Conservation (phyloP, 805 yeast genomes). For the Sugiyamaella qingdaonensis region DNA sequence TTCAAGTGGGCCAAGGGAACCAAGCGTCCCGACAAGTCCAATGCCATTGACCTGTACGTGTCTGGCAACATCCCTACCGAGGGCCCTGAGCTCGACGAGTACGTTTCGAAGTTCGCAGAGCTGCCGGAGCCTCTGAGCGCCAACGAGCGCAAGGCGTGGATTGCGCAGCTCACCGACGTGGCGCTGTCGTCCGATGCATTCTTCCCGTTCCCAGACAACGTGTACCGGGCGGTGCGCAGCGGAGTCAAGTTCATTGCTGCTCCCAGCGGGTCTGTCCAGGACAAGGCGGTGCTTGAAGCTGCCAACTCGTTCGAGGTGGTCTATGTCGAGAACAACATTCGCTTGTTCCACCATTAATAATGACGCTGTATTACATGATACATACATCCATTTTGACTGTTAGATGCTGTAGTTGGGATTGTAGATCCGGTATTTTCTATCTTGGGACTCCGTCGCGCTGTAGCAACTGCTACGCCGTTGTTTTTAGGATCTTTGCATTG, state of each 20-base stretch:
- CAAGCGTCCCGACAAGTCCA: constrained; percentile 97
- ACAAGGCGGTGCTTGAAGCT: constrained; percentile 90
- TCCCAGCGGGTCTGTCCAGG: constrained; percentile 97
- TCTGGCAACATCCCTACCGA: constrained; percentile 84
- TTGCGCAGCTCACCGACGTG: constrained; percentile 71
- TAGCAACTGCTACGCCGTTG: too few relatives aligned
- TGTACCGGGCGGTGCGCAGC: constrained; percentile 92
- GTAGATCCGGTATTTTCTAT: too few relatives aligned
- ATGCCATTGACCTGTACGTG: constrained; percentile 93
- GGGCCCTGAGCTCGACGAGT: constrained; percentile 92
- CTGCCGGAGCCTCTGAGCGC: constrained; percentile 79
- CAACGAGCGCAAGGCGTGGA: constrained; percentile 86
- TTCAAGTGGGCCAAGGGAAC: constrained; percentile 98
- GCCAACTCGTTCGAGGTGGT: constrained; percentile 89
- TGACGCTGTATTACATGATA: not conserved
- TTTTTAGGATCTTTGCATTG: too few relatives aligned
- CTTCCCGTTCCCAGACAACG: constrained; percentile 99
- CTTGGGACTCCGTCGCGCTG: too few relatives aligned
- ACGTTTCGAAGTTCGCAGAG: constrained; percentile 79
- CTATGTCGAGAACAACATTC: constrained; percentile 94
- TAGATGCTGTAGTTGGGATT: too few relatives aligned
- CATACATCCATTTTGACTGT: too few relatives aligned
- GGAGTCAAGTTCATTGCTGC: constrained; percentile 97
- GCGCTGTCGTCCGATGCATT: constrained; percentile 96
- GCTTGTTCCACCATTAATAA: constrained; percentile 90